Conservation (phyloP, 2,329 filamentous ascomycete species). For the Thelonectria blattea region DNA sequence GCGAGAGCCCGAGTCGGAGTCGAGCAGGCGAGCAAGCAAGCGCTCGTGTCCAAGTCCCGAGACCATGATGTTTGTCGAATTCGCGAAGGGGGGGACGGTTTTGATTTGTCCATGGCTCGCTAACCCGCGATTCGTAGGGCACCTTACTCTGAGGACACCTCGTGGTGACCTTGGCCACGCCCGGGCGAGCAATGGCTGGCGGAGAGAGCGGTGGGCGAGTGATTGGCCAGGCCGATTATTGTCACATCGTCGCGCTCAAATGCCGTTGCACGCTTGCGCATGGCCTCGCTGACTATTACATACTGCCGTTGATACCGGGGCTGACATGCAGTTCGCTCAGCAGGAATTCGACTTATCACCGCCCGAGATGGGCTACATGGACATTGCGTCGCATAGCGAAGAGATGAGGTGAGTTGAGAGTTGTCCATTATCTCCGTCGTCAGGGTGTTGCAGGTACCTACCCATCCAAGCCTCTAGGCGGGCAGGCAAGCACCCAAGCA, state of each 20-base stretch:
- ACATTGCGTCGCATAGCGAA: conserved; percentile 54
- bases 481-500: conserved; percentile 4
- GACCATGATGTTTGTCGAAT: conserved; percentile 7
- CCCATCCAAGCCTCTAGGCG: neutral
- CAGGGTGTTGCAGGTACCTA: neutral
- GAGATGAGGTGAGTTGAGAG: conserved; percentile 60
- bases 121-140: conserved; percentile 15
- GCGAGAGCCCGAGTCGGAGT: conserved; percentile 1
- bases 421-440: conserved; percentile 24
- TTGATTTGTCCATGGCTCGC: conserved; percentile 8
- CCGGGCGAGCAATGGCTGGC: neutral
- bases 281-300: conserved; percentile 4
- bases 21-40: conserved; percentile 25
- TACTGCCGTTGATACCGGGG: conserved; percentile 17
- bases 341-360: conserved; percentile 64
- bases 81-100: neutral
- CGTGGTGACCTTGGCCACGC: neutral
- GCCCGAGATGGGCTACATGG: conserved; percentile 60
- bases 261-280: conserved; percentile 7
- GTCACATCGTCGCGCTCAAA: conserved; percentile 11
- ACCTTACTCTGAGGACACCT: neutral
- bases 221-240: conserved; percentile 7
- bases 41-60: neutral
- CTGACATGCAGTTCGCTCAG: conserved; percentile 39
- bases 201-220: conserved; percentile 17